Evolutionary conservation across 441 rosid genomes (phyloP).

Genomic region (Gossypium armourianum): DNA sequence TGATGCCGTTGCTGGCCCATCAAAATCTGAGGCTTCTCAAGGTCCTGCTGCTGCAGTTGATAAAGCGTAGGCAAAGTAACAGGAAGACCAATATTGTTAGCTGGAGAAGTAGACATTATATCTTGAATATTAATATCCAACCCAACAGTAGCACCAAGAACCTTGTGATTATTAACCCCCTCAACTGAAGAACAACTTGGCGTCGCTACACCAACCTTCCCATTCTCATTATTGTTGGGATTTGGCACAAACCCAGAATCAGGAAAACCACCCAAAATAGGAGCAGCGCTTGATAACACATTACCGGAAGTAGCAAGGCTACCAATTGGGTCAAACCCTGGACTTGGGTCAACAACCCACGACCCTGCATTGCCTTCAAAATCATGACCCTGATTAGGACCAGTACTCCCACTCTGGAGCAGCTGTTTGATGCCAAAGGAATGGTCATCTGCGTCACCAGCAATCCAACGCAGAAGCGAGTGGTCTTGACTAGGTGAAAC

Average conservation of each 20-base stretch:
- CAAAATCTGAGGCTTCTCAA: constrained; percentile 33
- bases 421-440: constrained; percentile 42
- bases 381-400: constrained; percentile 23
- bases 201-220: constrained; percentile 17
- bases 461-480: constrained; percentile 37
- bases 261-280: constrained; percentile 23
- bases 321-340: constrained; percentile 22
- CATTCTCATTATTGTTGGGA: constrained; percentile 21
- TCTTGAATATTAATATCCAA: constrained; percentile 14
- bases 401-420: constrained; percentile 28
- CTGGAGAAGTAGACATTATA: constrained; percentile 20
- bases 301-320: constrained; percentile 17
- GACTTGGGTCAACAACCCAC: constrained; percentile 28
- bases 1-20: constrained; percentile 29
- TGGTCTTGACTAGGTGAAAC: constrained; percentile 33
- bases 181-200: constrained; percentile 21
- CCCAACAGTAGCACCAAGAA: constrained; percentile 11
- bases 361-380: constrained; percentile 31
- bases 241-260: constrained; percentile 22
- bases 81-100: constrained; percentile 21
- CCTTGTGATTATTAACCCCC: constrained; percentile 12
- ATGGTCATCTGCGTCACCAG: constrained; percentile 42
- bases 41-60: constrained; percentile 25
- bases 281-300: constrained; percentile 13
- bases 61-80: constrained; percentile 20